Conservation (phyloP, 495 filamentous ascomycete genomes). For the Penicillium salamii region DNA sequence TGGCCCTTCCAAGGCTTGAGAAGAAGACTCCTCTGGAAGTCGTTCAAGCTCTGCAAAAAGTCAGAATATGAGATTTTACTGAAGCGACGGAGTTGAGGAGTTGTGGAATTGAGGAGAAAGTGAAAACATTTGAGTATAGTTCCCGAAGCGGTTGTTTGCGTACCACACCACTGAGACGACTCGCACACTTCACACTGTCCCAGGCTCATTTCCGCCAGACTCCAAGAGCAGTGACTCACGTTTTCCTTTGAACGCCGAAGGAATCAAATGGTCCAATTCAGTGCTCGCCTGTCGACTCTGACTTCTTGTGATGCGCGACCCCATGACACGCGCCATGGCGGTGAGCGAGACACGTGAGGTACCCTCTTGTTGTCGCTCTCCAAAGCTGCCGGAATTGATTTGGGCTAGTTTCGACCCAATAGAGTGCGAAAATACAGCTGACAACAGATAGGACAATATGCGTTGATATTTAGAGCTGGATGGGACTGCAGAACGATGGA, state of each 20-base stretch:
- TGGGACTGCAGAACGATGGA: no score
- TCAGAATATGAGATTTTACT: conserved; percentile 15
- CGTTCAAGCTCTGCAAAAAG: conserved; percentile 10
- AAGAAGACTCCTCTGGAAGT: conserved; percentile 15
- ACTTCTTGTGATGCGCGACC: conserved; percentile 23
- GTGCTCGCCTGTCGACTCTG: conserved; percentile 22
- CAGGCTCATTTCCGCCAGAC: no score
- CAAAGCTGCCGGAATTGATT: no score
- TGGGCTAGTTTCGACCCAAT: no score
- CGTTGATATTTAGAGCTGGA: no score
- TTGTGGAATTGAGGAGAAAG: not conserved
- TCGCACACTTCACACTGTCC: no score
- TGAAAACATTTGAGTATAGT: not conserved
- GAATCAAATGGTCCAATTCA: not conserved
- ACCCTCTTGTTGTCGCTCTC: not conserved
- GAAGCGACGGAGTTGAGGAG: not conserved
- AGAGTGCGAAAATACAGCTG: no score
- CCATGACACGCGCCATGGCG: conserved; percentile 15
- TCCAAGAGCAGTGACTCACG: no score
- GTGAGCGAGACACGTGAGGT: conserved; percentile 11
- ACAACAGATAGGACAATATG: no score
- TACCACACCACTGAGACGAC: not conserved
- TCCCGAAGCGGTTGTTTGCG: not conserved
- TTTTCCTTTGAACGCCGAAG: no score
- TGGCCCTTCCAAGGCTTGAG: conserved; percentile 4